Percentiles rank a stretch among this genome's conserved stretches.
These are phyloP conservation scores for Mrakia blollopis DNA, from an alignment of 768 basidiomycete genomes.

Conservation along the genomic window DNA sequence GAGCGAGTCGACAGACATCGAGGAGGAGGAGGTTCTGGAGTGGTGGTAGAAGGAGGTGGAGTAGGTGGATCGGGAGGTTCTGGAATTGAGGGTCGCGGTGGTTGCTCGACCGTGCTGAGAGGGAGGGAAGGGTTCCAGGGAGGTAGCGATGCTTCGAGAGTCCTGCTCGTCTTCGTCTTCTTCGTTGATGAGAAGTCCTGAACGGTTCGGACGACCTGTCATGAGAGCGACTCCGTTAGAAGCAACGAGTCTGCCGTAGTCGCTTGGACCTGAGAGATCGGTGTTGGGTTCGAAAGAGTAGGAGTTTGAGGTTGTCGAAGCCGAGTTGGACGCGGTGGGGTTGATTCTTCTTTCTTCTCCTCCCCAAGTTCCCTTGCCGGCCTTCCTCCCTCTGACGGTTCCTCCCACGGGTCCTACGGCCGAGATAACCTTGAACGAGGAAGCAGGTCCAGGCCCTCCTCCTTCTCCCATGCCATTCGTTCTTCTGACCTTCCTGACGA, in stretches of 20 bases:
- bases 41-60: conserved; percentile 16
- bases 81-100: conserved; percentile 1
- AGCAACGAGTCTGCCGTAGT: conserved; percentile 29
- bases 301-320: neutral
- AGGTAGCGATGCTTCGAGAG: conserved; percentile 20
- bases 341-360: neutral
- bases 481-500: conserved; percentile 22
- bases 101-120: conserved; percentile 21
- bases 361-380: neutral
- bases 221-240: conserved; percentile 26
- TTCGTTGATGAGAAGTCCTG: neutral
- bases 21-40: conserved; percentile 4
- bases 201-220: neutral
- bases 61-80: conserved; percentile 19
- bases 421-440: conserved; percentile 12
- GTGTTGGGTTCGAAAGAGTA: neutral
- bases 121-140: conserved; percentile 31
- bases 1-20: neutral
- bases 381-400: conserved; percentile 6
- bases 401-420: conserved; percentile 8
- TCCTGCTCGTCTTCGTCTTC: conserved; percentile 27
- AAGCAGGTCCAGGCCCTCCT: neutral
- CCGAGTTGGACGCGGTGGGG: neutral
- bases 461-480: neutral
- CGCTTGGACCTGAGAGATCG: neutral